Evolutionary conservation across 1,284 basidiomycete genomes (phyloP).

Genomic region (Ceratobasidium sp.): DNA sequence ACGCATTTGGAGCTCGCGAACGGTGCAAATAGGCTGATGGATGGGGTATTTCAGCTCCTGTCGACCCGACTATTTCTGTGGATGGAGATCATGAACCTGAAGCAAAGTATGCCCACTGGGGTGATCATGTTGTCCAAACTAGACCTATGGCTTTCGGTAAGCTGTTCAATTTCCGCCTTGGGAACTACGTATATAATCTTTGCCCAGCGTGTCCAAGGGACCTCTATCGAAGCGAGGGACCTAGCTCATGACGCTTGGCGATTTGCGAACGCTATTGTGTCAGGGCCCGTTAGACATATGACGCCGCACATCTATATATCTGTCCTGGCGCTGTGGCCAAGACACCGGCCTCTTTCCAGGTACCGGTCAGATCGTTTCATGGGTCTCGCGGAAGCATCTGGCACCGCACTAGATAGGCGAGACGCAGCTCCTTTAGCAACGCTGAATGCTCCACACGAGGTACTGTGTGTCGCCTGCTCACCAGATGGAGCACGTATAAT

Average conservation of each 20-base stretch:
- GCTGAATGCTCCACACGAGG: background rate
- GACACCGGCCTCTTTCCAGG: background rate
- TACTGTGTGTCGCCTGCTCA: background rate
- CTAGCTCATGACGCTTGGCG: slow-evolving; percentile 2
- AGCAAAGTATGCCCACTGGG: background rate
- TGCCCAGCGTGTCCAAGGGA: background rate
- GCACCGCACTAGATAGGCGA: background rate
- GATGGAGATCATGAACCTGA: slow-evolving; percentile 29
- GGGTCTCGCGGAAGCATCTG: background rate
- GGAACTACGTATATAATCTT: background rate
- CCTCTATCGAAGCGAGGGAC: background rate
- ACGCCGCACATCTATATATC: slow-evolving; percentile 24
- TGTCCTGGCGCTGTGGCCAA: background rate
- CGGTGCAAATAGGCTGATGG: background rate
- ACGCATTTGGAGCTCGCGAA: background rate
- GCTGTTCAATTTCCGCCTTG: background rate
- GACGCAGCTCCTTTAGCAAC: background rate
- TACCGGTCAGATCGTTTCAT: background rate
- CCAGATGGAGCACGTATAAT: slow-evolving; percentile 13
- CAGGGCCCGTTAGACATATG: background rate
- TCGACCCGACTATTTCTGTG: background rate
- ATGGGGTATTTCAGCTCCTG: background rate
- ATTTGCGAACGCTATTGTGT: background rate
- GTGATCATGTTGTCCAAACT: background rate
- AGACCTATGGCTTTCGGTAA: background rate